These are phyloP conservation scores for Rasamsonia emersonii DNA, from an alignment of 2,329 filamentous ascomycete species.

Conservation along the genomic window DNA sequence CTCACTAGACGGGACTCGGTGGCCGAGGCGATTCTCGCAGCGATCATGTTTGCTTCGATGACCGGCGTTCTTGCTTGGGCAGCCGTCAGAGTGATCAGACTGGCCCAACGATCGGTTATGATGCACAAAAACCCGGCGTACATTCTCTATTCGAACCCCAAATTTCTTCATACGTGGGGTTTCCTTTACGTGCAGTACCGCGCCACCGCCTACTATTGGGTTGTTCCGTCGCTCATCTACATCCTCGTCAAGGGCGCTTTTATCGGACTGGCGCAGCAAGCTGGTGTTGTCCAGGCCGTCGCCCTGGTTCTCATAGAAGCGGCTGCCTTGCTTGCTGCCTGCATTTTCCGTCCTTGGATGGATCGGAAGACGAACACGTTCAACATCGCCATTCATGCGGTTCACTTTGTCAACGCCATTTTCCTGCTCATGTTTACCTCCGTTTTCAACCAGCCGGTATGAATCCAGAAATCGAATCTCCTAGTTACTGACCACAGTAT, in stretches of 20 bases:
- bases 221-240: conserved; percentile 70
- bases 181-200: conserved; percentile 97
- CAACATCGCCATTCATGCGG: conserved; percentile 81
- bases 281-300: conserved; percentile 66
- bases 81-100: conserved; percentile 75
- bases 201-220: conserved; percentile 91
- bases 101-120: conserved; percentile 76
- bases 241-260: conserved; percentile 84
- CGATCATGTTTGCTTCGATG: conserved; percentile 82
- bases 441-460: conserved; percentile 71
- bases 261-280: conserved; percentile 68
- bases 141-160: conserved; percentile 89
- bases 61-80: conserved; percentile 72
- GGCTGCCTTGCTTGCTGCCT: conserved; percentile 64
- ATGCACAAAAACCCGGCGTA: conserved; percentile 97
- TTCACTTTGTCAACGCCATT: conserved; percentile 86
- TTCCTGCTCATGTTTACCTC: conserved; percentile 84
- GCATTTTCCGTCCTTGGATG: conserved; percentile 88
- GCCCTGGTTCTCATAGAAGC: conserved; percentile 80
- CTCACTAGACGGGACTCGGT: conserved; percentile 77
- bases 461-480: not conserved
- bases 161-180: conserved; percentile 92
- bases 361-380: conserved; percentile 97
- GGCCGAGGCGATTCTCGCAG: conserved; percentile 75
- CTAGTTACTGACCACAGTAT: not conserved